Base-by-base conservation (phyloP, 495 filamentous ascomycete genomes). In the Aspergillus funiculosus region DNA sequence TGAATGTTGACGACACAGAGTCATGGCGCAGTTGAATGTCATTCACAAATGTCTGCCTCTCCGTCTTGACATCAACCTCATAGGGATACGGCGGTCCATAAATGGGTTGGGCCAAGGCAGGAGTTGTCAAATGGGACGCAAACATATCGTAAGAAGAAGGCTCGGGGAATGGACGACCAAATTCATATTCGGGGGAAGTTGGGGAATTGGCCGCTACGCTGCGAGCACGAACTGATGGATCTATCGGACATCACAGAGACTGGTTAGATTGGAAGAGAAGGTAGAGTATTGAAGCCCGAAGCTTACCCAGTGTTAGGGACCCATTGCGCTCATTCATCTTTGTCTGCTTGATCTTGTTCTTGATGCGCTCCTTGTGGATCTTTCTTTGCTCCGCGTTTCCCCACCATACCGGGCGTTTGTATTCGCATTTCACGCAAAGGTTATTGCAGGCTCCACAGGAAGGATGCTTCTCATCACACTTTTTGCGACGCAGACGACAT, bases 341-440 rank as follows among this genome's bases (percentile, higher is more conserved):
- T 50, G 89, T 96, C 43, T 87, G 80, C 78, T 94, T 94, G 71
- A 98, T 98, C 65, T 90, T 88, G 70, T 84, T 83, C 77, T 98
- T 98, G 72, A 98, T 90, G 15, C 79, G 71, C 61, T 96, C 92
- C 75, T 98, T 98, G 60, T 95, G 87, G 18, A 82, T 61, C 55
- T 82, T 79, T 48, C 92, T 76, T 66, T 83, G 80, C 50, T 94
- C 89, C 55, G 85, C 82, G 71, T 85, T 95, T 64, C 82, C 86
- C 92, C 92, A 98, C 92, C 92, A 98, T 63, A 86, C 78, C 8
- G 92, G 91, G 59, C 90, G 75, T 76, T 95, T 94, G 68, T 96
- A 98, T 73, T 98, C 88, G 67, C 92, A 98, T 48, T 71, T 71
- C 17, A 98, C 76, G 7, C 81, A 80, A 30, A 98, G 80, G 56